Base-by-base conservation (phyloP, 2,329 filamentous ascomycete species). In the Colletotrichum somersetense region DNA sequence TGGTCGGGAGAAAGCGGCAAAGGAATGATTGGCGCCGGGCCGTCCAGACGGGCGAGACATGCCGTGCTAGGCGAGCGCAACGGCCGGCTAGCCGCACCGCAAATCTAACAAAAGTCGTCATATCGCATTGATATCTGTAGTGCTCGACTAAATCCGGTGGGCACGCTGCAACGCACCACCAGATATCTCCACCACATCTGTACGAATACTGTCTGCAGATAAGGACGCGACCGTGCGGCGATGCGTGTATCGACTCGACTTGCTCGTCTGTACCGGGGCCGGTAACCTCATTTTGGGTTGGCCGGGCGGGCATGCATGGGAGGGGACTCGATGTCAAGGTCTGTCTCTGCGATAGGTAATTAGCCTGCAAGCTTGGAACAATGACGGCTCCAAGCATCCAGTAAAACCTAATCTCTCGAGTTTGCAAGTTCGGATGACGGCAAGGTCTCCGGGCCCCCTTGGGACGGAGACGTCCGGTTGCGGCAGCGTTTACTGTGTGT, bases 1-100 rank as follows among this genome's bases (percentile, higher is more conserved):
- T 57, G 71, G 67, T 62, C 71, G 67, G 62, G 59, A 63, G 40
- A 66, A 42, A 66, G 67, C 71, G 67, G 71, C 67, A 73, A 71
- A 23, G 62, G 62, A 40, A 73, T 71, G 71, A 73, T 71, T 73
- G 67, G 71, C 62, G 61, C 30, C 48, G 50, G 33, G 14, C 40
- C 50, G 50, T 38, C 20, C 23, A 26, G 30, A 46, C 48, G 46
- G 58, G 40, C 46, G 66, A 72, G 59, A 69, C 69, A 72, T 40
- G 38, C 44, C 53, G 30, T 66, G 57, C 48, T 67, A 67, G 67
- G 67, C 56, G 56, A 71, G 68, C 62, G 64, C 57, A 33, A 67
- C 64, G 26, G 68, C 56, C 57, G 63, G 40, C 35, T 23, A 16
- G 56, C 46, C 33, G 56, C 57, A 59, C 52, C 26, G 18, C 30